These are phyloP conservation scores for Candida gorgasii DNA, from an alignment of 805 yeast species.

Conservation along the genomic window DNA sequence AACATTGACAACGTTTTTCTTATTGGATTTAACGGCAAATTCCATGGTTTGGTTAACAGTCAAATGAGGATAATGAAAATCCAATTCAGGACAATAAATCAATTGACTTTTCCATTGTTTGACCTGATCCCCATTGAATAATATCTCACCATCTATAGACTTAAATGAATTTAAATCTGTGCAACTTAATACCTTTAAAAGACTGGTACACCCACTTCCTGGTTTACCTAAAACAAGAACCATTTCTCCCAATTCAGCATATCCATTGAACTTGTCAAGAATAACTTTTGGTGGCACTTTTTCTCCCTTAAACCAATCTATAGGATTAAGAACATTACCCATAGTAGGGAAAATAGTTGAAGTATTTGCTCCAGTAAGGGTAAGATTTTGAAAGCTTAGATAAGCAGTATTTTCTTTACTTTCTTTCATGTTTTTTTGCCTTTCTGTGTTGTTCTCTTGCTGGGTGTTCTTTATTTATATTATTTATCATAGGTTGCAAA, in stretches of 20 bases:
- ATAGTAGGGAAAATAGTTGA: conserved; percentile 46
- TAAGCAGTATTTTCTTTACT: not conserved
- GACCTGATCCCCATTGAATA: conserved; percentile 32
- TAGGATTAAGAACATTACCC: conserved; percentile 39
- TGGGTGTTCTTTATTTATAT: not conserved
- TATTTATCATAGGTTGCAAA: not conserved
- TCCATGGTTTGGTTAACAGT: conserved; percentile 55
- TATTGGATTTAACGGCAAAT: conserved; percentile 52
- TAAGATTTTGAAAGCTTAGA: conserved; percentile 39
- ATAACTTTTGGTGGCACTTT: conserved; percentile 20
- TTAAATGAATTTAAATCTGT: conserved; percentile 34
- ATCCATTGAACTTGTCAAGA: conserved; percentile 28
- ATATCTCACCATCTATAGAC: conserved; percentile 28
- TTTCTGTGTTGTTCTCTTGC: not conserved
- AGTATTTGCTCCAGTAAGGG: conserved; percentile 48
- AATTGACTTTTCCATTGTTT: conserved; percentile 34
- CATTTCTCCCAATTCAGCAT: conserved; percentile 40
- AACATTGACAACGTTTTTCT: conserved; percentile 24
- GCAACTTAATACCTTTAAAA: conserved; percentile 34
- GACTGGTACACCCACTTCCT: conserved; percentile 40
- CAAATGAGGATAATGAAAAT: conserved; percentile 54
- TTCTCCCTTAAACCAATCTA: conserved; percentile 19
- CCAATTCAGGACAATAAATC: conserved; percentile 49
- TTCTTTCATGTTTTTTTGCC: not conserved
- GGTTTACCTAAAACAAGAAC: conserved; percentile 41